Evolutionary conservation across 2,329 filamentous ascomycete species (phyloP).

Genomic region (Coniosporium uncinatum): DNA sequence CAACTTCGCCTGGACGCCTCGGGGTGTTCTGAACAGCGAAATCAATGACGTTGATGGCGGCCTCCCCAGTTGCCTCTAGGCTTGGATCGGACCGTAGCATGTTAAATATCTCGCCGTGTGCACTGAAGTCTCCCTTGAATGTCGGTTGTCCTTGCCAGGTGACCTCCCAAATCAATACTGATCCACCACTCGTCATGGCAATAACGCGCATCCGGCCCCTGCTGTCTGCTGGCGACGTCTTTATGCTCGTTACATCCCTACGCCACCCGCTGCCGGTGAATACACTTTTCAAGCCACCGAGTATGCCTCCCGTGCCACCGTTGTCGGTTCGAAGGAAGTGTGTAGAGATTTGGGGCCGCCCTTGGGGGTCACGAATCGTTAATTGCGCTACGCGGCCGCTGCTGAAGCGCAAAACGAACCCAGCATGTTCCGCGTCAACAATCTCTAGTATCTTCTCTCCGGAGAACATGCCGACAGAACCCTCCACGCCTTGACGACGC

Average conservation of each 20-base stretch:
- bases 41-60: conserved; percentile 70
- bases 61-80: conserved; percentile 40
- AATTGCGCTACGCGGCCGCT: conserved; percentile 84
- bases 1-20: conserved; percentile 11
- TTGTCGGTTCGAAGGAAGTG: conserved; percentile 67
- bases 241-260: conserved; percentile 35
- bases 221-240: conserved; percentile 63
- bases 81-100: conserved; percentile 52
- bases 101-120: conserved; percentile 56
- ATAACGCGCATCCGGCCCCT: conserved; percentile 84
- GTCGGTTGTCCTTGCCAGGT: conserved; percentile 83
- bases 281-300: conserved; percentile 75
- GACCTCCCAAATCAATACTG: conserved; percentile 81
- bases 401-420: conserved; percentile 81
- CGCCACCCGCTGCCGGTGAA: conserved; percentile 45
- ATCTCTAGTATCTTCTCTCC: conserved; percentile 76
- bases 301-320: conserved; percentile 51
- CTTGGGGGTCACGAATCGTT: conserved; percentile 80
- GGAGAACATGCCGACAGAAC: conserved; percentile 64
- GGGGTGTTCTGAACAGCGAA: conserved; percentile 54
- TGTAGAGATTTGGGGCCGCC: conserved; percentile 73
- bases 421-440: conserved; percentile 79
- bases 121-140: conserved; percentile 65
- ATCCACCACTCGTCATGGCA: conserved; percentile 70
- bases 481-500: conserved; percentile 74